phyloP scores from a whole-genome alignment of 2,329 filamentous ascomycete genomes.

The Lachnellula subtilissima region DNA sequence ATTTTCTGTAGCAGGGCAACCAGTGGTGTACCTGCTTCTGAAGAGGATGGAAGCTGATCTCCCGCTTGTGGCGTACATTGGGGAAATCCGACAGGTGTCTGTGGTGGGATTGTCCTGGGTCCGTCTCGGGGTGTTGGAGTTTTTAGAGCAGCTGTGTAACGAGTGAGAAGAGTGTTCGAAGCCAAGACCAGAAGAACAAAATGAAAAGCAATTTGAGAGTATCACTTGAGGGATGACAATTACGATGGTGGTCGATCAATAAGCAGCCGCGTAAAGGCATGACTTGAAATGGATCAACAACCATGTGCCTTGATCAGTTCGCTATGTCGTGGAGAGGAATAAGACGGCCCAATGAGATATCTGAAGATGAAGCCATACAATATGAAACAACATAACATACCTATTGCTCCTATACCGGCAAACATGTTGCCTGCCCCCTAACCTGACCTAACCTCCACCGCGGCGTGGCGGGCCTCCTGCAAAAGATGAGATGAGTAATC shows the following conservation, averaged over 20 bases:
- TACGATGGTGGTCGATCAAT: conserved; percentile 9
- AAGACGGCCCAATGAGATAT: not conserved
- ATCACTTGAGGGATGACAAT: not conserved
- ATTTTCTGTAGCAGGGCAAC: conserved; percentile 49
- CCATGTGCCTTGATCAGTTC: not conserved
- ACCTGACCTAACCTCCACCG: not conserved
- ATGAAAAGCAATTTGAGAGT: conserved; percentile 5
- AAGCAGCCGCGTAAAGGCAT: conserved; percentile 3
- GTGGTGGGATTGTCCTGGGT: conserved; percentile 21
- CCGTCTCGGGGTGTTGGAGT: conserved; percentile 13
- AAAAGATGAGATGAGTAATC: not conserved
- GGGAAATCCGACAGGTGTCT: conserved; percentile 26
- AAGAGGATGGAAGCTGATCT: conserved; percentile 29
- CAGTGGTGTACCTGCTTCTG: conserved; percentile 35
- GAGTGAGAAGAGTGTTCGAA: conserved; percentile 14
- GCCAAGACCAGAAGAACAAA: conserved; percentile 4
- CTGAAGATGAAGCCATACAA: not conserved
- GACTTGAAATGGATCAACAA: conserved; percentile 6
- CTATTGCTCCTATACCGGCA: not conserved
- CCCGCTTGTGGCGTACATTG: conserved; percentile 33
- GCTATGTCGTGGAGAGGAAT: not conserved
- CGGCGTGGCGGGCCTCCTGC: not conserved
- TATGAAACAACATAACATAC: not conserved
- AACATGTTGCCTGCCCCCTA: conserved; percentile 2
- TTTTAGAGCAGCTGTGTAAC: conserved; percentile 16